These are phyloP conservation scores for Canavalia gladiata DNA, from an alignment of 306 rosid genomes.

Conservation along the genomic window DNA sequence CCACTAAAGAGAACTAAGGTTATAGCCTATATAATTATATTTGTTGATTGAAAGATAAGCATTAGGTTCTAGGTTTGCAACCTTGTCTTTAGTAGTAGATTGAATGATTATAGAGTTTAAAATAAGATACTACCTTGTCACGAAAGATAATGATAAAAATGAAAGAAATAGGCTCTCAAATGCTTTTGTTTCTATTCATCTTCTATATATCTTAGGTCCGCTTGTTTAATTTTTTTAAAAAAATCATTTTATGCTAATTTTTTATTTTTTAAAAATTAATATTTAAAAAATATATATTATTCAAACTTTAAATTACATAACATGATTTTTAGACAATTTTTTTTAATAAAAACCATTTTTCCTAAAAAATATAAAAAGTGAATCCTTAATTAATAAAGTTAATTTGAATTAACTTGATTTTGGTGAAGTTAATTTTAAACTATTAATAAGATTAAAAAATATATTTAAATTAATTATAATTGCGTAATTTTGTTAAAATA, in stretches of 20 bases:
- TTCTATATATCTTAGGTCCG: neutral
- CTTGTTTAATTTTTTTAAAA: neutral
- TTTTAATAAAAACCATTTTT: no score
- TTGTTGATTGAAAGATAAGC: conserved; percentile 40
- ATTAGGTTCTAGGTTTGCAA: neutral
- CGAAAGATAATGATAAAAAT: neutral
- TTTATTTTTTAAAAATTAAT: neutral
- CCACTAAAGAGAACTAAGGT: conserved; percentile 3
- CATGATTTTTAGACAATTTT: no score
- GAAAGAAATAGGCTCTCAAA: neutral
- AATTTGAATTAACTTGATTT: no score
- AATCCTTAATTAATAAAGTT: no score
- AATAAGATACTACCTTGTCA: neutral
- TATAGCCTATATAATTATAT: neutral
- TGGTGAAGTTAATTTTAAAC: no score
- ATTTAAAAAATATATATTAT: no score
- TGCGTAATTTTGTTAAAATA: no score
- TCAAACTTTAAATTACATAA: no score
- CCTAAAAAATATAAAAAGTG: no score
- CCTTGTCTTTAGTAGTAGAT: conserved; percentile 20
- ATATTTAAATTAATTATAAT: no score
- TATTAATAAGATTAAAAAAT: no score
- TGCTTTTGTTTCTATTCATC: neutral
- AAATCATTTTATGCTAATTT: no score
- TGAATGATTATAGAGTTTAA: conserved; percentile 29